phyloP scores from a whole-genome alignment of 768 basidiomycete genomes.

The Lentinus tigrinus region DNA sequence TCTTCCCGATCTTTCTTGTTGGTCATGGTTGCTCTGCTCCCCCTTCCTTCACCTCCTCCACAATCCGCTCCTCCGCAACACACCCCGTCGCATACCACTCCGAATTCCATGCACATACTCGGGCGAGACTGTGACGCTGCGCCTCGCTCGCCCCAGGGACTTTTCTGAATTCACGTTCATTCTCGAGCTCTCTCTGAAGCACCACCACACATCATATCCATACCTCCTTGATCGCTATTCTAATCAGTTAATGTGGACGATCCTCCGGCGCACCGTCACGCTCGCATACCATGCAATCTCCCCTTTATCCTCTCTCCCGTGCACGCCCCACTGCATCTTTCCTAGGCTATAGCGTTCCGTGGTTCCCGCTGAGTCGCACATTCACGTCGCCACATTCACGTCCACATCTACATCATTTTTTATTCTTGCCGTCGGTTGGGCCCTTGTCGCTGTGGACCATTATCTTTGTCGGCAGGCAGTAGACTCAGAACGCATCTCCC shows the following conservation, averaged over 20 bases:
- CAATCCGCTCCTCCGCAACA: not conserved
- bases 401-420: not conserved
- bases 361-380: no score
- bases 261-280: not conserved
- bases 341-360: no score
- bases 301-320: no score
- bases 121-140: not conserved
- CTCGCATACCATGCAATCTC: not conserved
- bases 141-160: not conserved
- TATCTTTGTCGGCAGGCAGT: no score
- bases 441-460: no score
- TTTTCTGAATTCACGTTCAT: not conserved
- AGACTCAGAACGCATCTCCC: no score
- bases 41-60: no score
- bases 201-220: not conserved
- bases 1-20: no score
- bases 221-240: not conserved
- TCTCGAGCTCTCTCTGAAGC: not conserved
- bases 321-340: no score
- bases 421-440: no score
- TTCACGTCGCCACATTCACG: not conserved
- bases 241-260: slow-evolving; percentile 3
- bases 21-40: no score
- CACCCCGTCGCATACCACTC: not conserved
- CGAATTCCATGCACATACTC: not conserved